These are phyloP conservation scores for Aureobasidium subglaciale DNA, from an alignment of 2,329 filamentous ascomycete species.

Conservation along the genomic window DNA sequence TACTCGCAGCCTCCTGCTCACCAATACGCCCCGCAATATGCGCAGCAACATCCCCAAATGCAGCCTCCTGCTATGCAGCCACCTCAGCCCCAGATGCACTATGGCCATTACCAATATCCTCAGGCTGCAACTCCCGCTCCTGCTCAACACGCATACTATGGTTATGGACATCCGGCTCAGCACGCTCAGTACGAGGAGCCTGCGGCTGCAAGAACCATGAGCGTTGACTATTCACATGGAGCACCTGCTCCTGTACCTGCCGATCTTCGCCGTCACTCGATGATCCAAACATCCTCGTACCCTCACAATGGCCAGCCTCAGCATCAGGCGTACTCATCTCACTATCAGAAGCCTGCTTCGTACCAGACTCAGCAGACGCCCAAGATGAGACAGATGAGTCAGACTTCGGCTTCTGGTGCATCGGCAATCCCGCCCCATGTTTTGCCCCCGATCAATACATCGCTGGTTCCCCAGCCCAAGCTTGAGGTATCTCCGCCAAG, in stretches of 20 bases:
- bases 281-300: constrained; percentile 31
- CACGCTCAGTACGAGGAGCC: constrained; percentile 31
- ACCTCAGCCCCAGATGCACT: constrained; percentile 23
- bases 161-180: constrained; percentile 32
- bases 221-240: constrained; percentile 30
- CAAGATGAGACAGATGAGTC: constrained; percentile 20
- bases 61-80: constrained; percentile 18
- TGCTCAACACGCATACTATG: constrained; percentile 31
- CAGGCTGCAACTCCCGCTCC: constrained; percentile 23
- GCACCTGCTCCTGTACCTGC: constrained; percentile 20
- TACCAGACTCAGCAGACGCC: constrained; percentile 23
- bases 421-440: constrained; percentile 24
- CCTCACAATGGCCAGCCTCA: constrained; percentile 27
- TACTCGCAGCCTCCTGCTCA: constrained; percentile 27
- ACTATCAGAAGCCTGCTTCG: constrained; percentile 27
- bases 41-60: constrained; percentile 8
- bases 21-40: constrained; percentile 16
- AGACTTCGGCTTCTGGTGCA: constrained; percentile 14
- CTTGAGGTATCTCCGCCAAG: constrained; percentile 40
- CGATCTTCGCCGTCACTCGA: constrained; percentile 37
- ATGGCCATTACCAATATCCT: constrained; percentile 23
- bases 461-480: constrained; percentile 30
- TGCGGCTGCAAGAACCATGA: constrained; percentile 31
- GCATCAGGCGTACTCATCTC: constrained; percentile 27
- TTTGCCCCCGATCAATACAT: constrained; percentile 38